phyloP scores from a whole-genome alignment of 768 basidiomycete species.

The Mycena maculata region DNA sequence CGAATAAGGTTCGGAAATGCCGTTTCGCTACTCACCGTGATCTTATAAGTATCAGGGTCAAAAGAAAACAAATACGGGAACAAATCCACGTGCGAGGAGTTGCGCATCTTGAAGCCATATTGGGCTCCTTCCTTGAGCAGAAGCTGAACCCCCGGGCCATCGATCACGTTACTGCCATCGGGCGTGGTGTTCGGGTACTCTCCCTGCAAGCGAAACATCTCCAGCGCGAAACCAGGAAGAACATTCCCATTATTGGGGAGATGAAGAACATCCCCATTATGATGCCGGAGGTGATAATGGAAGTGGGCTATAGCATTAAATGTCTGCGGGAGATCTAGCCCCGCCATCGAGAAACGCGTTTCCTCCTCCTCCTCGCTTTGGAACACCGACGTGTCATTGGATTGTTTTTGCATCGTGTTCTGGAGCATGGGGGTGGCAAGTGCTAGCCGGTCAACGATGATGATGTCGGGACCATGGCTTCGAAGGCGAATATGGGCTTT shows the following conservation, averaged over 20 bases:
- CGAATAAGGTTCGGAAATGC: neutral
- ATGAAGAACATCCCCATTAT: neutral
- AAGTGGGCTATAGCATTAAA: neutral
- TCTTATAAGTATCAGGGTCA: neutral
- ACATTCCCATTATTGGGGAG: too few relatives aligned
- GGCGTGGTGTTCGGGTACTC: neutral
- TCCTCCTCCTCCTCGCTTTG: neutral
- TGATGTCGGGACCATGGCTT: neutral
- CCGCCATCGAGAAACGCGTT: neutral
- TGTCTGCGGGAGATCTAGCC: neutral
- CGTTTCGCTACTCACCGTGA: neutral
- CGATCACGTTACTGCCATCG: neutral
- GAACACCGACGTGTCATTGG: neutral
- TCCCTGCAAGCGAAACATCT: neutral
- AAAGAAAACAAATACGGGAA: neutral
- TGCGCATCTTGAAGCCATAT: neutral
- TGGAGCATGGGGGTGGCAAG: neutral
- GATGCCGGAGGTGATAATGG: neutral
- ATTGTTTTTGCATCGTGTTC: neutral
- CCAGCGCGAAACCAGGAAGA: neutral
- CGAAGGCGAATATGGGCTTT: neutral
- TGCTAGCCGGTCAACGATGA: neutral
- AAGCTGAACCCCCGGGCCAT: neutral
- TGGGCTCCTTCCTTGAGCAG: neutral
- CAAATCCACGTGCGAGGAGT: neutral